phyloP scores from a whole-genome alignment of 495 filamentous ascomycete species.

The Aspergillus diversus region DNA sequence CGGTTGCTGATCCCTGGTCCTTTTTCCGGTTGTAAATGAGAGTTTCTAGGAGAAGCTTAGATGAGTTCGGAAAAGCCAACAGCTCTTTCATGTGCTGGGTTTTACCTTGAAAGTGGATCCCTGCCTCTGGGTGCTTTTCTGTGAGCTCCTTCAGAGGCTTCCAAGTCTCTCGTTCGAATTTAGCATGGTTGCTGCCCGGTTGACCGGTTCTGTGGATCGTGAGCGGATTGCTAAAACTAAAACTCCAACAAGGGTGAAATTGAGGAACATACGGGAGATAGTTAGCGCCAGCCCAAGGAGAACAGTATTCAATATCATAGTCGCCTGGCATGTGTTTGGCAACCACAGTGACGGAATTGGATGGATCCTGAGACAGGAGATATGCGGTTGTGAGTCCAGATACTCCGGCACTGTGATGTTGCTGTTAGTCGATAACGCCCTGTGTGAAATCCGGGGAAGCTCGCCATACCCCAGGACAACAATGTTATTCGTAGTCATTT shows the following conservation, averaged over 20 bases:
- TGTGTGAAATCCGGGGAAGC: conserved; percentile 4
- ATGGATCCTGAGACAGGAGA: conserved; percentile 69
- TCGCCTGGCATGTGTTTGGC: conserved; percentile 99
- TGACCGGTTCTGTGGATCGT: conserved; percentile 51
- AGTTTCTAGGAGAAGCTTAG: conserved; percentile 44
- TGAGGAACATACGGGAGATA: conserved; percentile 70
- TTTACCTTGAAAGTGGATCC: conserved; percentile 82
- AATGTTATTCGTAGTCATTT: conserved; percentile 54
- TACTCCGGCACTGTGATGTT: conserved; percentile 74
- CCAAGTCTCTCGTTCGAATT: conserved; percentile 72
- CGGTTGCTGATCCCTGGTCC: conserved; percentile 54
- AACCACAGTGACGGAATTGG: conserved; percentile 76
- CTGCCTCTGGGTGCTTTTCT: conserved; percentile 77
- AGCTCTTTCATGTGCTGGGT: neutral
- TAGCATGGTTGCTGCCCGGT: conserved; percentile 53
- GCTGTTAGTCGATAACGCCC: conserved; percentile 2
- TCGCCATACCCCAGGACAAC: conserved; percentile 65
- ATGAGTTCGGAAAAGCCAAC: conserved; percentile 1
- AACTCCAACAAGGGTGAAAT: neutral
- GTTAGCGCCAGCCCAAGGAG: conserved; percentile 95
- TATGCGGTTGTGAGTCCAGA: conserved; percentile 91
- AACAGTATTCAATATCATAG: conserved; percentile 95
- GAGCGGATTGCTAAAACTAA: neutral
- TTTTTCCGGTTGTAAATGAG: conserved; percentile 67
- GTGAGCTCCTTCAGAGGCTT: conserved; percentile 66